Conservation (phyloP, 2,329 filamentous ascomycete genomes). For the Myriosclerotinia curreyana region DNA sequence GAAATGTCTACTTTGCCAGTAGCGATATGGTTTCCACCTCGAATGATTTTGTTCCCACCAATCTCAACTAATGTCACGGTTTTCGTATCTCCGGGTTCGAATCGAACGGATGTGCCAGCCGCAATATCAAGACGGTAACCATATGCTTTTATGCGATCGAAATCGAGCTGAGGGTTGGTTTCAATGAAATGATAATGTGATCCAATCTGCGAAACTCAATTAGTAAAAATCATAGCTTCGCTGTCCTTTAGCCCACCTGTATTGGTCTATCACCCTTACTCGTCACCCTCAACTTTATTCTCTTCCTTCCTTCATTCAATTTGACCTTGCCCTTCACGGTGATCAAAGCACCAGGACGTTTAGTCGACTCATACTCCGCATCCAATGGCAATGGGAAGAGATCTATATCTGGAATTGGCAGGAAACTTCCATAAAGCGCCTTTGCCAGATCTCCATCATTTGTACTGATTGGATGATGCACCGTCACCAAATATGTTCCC, state of each 20-base stretch:
- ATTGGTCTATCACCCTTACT: slow-evolving; percentile 87
- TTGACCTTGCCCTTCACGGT: slow-evolving; percentile 63
- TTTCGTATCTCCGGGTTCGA: slow-evolving; percentile 90
- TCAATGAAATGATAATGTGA: slow-evolving; percentile 97
- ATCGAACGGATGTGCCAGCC: slow-evolving; percentile 86
- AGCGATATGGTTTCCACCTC: slow-evolving; percentile 79
- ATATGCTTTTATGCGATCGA: slow-evolving; percentile 79
- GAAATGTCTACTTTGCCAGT: slow-evolving; percentile 65
- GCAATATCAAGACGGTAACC: slow-evolving; percentile 86
- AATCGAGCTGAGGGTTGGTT: slow-evolving; percentile 84
- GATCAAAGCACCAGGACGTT: slow-evolving; percentile 74
- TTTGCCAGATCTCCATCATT: slow-evolving; percentile 84
- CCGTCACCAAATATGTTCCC: slow-evolving; percentile 91
- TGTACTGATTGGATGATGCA: slow-evolving; percentile 82
- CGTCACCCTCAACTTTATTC: slow-evolving; percentile 72
- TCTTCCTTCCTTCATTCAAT: slow-evolving; percentile 70
- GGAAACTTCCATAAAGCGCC: slow-evolving; percentile 86
- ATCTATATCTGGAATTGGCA: slow-evolving; percentile 70
- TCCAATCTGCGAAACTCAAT: slow-evolving; percentile 54
- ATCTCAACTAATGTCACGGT: slow-evolving; percentile 90
- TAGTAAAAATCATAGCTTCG: background rate
- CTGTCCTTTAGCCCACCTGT: slow-evolving; percentile 55
- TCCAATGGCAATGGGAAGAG: slow-evolving; percentile 65
- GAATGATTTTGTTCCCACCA: slow-evolving; percentile 73
- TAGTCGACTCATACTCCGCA: slow-evolving; percentile 62